Percentiles rank a stretch among this genome's conserved stretches.
Evolutionary conservation across 768 basidiomycete genomes (phyloP).

Genomic region (Leccinum boreale): DNA sequence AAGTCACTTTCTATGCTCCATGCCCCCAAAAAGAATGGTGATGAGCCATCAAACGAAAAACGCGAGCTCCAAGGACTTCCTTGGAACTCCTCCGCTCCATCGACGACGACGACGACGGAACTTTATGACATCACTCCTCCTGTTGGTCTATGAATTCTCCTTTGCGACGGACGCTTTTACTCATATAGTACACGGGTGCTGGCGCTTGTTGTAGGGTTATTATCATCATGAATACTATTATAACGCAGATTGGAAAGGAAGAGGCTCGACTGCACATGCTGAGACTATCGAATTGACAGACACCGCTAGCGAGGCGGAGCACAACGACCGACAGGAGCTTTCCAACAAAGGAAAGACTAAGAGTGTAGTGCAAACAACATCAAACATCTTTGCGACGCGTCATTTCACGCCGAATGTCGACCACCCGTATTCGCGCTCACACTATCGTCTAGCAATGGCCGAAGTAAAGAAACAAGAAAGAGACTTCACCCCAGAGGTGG

Average conservation of each 20-base stretch:
- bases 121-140: slow-evolving; percentile 37
- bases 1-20: slow-evolving; percentile 34
- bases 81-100: slow-evolving; percentile 23
- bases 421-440: slow-evolving; percentile 40
- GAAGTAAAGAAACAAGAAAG: slow-evolving; percentile 83
- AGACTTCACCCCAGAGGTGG: slow-evolving; percentile 84
- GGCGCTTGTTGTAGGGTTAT: slow-evolving; percentile 45
- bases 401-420: slow-evolving; percentile 33
- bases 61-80: slow-evolving; percentile 26
- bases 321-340: slow-evolving; percentile 18
- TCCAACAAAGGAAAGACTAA: slow-evolving; percentile 16
- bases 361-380: slow-evolving; percentile 29
- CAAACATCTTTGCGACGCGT: slow-evolving; percentile 65
- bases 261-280: slow-evolving; percentile 28
- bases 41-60: slow-evolving; percentile 28
- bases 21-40: slow-evolving; percentile 27
- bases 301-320: neutral
- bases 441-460: slow-evolving; percentile 56
- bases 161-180: slow-evolving; percentile 35
- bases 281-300: slow-evolving; percentile 11
- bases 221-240: slow-evolving; percentile 38
- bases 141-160: slow-evolving; percentile 50
- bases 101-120: slow-evolving; percentile 21
- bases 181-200: slow-evolving; percentile 45
- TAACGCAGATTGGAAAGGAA: slow-evolving; percentile 29